phyloP scores from a whole-genome alignment of 352 stramenopile genomes.

The Phytopythium sindhum region DNA sequence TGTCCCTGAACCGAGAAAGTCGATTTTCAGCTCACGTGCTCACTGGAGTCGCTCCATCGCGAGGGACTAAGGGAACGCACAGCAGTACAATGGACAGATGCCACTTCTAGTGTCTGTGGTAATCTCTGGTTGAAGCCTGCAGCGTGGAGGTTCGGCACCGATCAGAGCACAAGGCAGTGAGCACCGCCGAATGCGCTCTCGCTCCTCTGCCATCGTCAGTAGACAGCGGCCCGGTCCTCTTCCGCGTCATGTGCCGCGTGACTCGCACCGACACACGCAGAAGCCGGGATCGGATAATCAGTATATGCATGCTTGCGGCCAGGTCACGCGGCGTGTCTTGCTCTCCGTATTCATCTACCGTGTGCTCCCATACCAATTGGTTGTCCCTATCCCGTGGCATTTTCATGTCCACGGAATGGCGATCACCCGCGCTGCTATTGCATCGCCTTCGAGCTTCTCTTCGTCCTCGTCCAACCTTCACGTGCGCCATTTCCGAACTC shows the following conservation, averaged over 20 bases:
- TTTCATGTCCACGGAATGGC: neutral
- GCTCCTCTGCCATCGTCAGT: neutral
- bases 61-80: too few species aligned
- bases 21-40: too few species aligned
- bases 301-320: neutral
- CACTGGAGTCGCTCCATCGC: too few species aligned
- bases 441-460: too few species aligned
- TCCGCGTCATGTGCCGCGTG: neutral
- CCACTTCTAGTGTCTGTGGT: too few species aligned
- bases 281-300: neutral
- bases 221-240: neutral
- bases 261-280: neutral
- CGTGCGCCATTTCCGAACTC: neutral
- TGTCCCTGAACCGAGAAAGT: too few species aligned
- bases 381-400: neutral
- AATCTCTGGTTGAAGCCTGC: too few species aligned
- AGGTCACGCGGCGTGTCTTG: neutral
- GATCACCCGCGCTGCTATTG: neutral
- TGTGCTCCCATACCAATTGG: neutral
- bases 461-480: too few species aligned
- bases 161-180: too few species aligned
- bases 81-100: too few species aligned
- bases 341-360: neutral
- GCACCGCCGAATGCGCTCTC: neutral
- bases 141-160: too few species aligned